Percentiles rank a stretch among this genome's conserved stretches.
Evolutionary conservation across 257 asterid species (phyloP).

Genomic region (Solanum corneliomulleri): DNA sequence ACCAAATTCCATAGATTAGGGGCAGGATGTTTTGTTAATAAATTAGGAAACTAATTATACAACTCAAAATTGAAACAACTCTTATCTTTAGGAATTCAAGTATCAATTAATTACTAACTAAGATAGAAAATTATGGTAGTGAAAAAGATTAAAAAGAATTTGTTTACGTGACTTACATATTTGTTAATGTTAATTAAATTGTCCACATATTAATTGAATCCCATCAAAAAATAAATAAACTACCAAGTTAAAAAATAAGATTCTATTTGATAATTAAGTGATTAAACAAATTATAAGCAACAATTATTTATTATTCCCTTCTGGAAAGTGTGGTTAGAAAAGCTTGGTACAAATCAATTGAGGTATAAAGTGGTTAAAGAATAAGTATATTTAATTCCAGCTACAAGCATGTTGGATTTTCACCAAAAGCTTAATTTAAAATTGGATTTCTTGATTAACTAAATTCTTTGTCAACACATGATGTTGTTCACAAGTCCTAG

Average conservation of each 20-base stretch:
- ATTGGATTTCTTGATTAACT: background rate
- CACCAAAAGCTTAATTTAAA: background rate
- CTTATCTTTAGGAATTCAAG: background rate
- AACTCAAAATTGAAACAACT: background rate
- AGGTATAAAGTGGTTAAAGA: background rate
- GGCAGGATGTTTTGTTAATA: background rate
- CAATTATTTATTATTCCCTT: background rate
- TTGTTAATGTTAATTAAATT: background rate
- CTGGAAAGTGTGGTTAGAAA: background rate
- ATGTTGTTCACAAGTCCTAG: background rate
- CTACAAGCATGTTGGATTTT: background rate
- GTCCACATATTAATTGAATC: background rate
- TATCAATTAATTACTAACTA: background rate
- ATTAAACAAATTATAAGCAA: background rate
- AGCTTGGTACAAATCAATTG: background rate
- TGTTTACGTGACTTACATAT: background rate
- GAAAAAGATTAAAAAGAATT: background rate
- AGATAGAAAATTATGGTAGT: background rate
- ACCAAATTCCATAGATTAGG: background rate
- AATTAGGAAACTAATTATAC: background rate
- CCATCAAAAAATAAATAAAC: background rate
- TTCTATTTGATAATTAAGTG: background rate
- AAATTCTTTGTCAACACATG: background rate
- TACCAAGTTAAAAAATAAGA: background rate
- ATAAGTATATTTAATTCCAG: background rate